Conservation (phyloP, 768 basidiomycete genomes). For the Serendipita indica region DNA sequence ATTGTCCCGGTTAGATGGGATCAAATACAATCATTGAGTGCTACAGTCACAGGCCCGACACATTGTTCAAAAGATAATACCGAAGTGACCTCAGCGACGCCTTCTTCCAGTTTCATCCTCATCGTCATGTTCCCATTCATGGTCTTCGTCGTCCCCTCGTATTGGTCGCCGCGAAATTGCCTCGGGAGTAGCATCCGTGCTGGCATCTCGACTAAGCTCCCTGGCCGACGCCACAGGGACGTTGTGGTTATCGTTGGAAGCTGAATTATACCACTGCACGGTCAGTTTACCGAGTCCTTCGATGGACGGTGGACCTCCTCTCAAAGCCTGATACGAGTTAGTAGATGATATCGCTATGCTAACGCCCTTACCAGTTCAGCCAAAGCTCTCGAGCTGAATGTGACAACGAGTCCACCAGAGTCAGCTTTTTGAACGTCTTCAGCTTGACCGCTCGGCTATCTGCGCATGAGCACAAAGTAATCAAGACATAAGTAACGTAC, state of each 20-base stretch:
- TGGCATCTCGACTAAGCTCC: background rate
- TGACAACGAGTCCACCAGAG: slow-evolving; percentile 44
- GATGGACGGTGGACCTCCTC: background rate
- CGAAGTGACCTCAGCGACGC: background rate
- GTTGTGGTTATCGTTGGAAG: background rate
- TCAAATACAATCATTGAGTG: background rate
- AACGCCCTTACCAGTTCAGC: slow-evolving; percentile 55
- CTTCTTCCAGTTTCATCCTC: background rate
- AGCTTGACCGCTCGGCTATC: slow-evolving; percentile 51
- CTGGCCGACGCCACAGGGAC: background rate
- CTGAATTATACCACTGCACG: background rate
- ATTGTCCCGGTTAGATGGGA: background rate
- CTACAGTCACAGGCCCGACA: background rate
- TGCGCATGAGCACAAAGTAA: background rate
- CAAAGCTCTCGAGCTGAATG: slow-evolving; percentile 54
- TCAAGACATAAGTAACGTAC: slow-evolving; percentile 23
- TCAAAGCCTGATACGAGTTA: background rate
- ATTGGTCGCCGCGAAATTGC: background rate
- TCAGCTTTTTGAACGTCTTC: slow-evolving; percentile 45
- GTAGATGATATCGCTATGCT: background rate
- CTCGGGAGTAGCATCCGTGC: too few relatives aligned
- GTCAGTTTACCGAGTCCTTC: background rate
- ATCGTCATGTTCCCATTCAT: slow-evolving; percentile 1
- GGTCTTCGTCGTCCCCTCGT: background rate
- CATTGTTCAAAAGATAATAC: background rate